These are phyloP conservation scores for Salix caprea DNA, from an alignment of 345 rosid genomes.

Conservation along the genomic window DNA sequence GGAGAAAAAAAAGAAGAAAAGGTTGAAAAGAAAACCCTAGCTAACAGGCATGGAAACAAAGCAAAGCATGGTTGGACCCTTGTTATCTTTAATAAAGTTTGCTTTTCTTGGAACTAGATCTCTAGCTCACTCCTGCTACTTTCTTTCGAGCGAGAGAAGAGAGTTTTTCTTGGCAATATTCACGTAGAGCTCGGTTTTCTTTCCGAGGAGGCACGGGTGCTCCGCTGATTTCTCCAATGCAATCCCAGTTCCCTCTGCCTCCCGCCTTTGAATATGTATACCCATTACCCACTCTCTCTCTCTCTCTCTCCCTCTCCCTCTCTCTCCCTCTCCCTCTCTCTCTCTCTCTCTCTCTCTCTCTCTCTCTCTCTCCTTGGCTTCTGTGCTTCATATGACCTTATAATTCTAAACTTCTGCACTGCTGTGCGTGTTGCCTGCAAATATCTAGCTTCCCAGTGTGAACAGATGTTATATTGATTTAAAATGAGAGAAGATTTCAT, in stretches of 20 bases:
- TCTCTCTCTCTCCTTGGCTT: neutral
- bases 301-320: no score
- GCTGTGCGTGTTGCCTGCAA: neutral
- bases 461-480: neutral
- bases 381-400: constrained; percentile 14
- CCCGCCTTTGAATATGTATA: neutral
- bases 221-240: constrained; percentile 48
- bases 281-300: no score
- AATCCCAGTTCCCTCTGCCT: constrained; percentile 33
- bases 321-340: no score
- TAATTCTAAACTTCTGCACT: neutral
- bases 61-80: constrained; percentile 8
- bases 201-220: constrained; percentile 42
- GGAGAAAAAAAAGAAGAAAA: no score
- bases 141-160: neutral
- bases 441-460: neutral
- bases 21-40: neutral
- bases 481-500: neutral
- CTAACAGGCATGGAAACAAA: constrained; percentile 11
- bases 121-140: neutral
- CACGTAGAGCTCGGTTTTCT: neutral
- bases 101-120: constrained; percentile 18
- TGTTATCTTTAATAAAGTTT: constrained; percentile 7
- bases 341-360: no score
- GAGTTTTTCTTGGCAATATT: neutral